Evolutionary conservation across 192 early-diverging fungal species (phyloP).

Genomic region (Linnemannia exigua): DNA sequence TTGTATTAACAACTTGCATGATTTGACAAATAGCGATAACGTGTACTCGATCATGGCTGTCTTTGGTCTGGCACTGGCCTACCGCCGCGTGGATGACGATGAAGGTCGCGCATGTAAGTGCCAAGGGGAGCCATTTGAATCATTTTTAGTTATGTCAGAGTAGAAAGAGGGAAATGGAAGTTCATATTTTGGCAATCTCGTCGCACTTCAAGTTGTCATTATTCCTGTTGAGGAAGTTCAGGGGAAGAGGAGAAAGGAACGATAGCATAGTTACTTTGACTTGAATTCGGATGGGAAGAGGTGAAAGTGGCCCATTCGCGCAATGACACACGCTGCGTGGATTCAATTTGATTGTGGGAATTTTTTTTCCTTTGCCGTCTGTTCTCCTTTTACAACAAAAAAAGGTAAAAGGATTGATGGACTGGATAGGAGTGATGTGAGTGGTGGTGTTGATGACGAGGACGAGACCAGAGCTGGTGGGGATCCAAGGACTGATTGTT

Average conservation of each 20-base stretch:
- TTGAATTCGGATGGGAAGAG: neutral
- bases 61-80: conserved; percentile 86
- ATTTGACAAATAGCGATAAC: conserved; percentile 72
- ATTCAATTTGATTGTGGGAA: neutral
- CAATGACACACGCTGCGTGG: neutral
- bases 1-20: neutral
- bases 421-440: neutral
- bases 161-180: neutral
- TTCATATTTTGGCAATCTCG: too few species aligned
- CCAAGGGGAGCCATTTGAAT: too few species aligned
- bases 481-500: neutral
- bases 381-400: neutral
- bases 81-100: conserved; percentile 87
- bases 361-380: neutral
- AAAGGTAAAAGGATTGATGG: neutral
- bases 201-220: neutral
- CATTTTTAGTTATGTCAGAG: neutral
- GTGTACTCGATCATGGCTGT: conserved; percentile 90
- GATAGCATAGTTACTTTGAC: neutral
- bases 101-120: conserved; percentile 82
- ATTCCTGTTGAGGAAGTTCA: neutral
- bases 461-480: neutral
- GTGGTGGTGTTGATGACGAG: neutral
- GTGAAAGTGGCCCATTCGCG: neutral
- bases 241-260: neutral